Evolutionary conservation across 2,329 filamentous ascomycete species (phyloP), one percentile per base, ranked within the genome.

Genomic region (Sarocladium kiliense): DNA sequence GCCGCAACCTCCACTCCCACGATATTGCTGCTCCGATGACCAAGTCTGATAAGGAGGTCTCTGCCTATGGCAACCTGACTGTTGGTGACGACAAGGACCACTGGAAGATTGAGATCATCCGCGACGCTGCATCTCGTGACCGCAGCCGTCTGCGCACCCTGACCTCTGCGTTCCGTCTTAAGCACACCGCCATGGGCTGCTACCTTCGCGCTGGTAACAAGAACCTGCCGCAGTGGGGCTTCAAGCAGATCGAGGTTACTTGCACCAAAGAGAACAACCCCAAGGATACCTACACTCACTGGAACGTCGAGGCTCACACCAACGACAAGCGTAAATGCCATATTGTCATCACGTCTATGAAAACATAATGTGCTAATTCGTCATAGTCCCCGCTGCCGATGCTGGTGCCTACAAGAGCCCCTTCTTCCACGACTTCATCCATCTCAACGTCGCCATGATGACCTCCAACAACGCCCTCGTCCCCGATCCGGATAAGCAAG

Each of bases 401-500:
- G 89, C 94, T 55, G 90, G 88, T 64, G 87, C 89, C 56, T 99
- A 97, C 78, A 96, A 89, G 76, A 97, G 93, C 34, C 94, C 95
- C 2, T 99, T 99, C 80, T 79, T 96, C 67, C 92, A 96, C 68
- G 94, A 99, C 72, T 99, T 99, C 66, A 87, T 99, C 60, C 94
- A 99, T 71, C 78, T 97, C 58, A 99, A 99, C 69, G 94, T 99
- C 59, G 94, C 94, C 59, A 99, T 99, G 94, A 97, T 97, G 93
- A 99, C 94, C 3, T 97, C 94, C 37, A 99, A 99, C 81, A 99
- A 99, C 68, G 94, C 94, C 23, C 84, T 99, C 45, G 91, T 99
- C 19, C 94, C 94, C 3, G 94, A 99, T 66, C 93, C 94, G 3
- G 94, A 99, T 71, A 99, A 99, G 82, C 94, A 99, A 72, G 94